Conservation (phyloP, 768 basidiomycete species). For the Trichaptum fuscoviolaceum region DNA sequence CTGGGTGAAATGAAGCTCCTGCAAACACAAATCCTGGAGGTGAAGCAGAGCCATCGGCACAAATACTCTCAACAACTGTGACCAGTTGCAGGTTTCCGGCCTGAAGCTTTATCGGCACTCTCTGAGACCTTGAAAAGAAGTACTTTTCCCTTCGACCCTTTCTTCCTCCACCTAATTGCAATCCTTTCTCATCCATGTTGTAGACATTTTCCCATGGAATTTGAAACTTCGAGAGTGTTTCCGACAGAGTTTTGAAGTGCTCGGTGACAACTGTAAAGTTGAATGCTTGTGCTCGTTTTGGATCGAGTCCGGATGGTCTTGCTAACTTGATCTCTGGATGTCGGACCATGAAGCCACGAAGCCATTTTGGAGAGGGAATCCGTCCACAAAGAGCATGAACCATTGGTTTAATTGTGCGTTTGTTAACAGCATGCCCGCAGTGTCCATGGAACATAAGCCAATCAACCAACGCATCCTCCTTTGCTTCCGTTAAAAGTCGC, state of each 20-base stretch:
- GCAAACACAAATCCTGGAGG: slow-evolving; percentile 35
- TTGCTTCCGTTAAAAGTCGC: slow-evolving; percentile 16
- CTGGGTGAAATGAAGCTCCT: slow-evolving; percentile 19
- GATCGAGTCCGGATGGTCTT: slow-evolving; percentile 27
- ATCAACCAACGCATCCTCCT: slow-evolving; percentile 18
- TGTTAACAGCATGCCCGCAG: slow-evolving; percentile 14
- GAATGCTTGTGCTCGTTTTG: slow-evolving; percentile 28
- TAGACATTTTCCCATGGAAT: slow-evolving; percentile 15
- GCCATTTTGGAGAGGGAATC: slow-evolving; percentile 14
- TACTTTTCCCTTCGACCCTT: slow-evolving; percentile 10
- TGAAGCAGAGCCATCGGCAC: slow-evolving; percentile 33
- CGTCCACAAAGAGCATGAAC: slow-evolving; percentile 9
- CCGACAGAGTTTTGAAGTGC: slow-evolving; percentile 13
- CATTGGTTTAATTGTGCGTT: slow-evolving; percentile 11
- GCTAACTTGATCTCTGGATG: slow-evolving; percentile 20
- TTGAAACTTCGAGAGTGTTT: neutral
- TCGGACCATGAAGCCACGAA: slow-evolving; percentile 18
- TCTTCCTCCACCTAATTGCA: slow-evolving; percentile 17
- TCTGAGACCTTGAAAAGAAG: too few species aligned
- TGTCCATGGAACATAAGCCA: slow-evolving; percentile 14
- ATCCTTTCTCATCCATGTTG: slow-evolving; percentile 25
- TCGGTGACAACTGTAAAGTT: slow-evolving; percentile 20
- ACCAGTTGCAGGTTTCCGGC: slow-evolving; percentile 38
- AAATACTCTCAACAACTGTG: slow-evolving; percentile 40
- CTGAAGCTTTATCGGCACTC: slow-evolving; percentile 8